Evolutionary conservation across 1,284 basidiomycete genomes (phyloP), one percentile per base, ranked within the genome.

Genomic region (Trichosporon ovoides): DNA sequence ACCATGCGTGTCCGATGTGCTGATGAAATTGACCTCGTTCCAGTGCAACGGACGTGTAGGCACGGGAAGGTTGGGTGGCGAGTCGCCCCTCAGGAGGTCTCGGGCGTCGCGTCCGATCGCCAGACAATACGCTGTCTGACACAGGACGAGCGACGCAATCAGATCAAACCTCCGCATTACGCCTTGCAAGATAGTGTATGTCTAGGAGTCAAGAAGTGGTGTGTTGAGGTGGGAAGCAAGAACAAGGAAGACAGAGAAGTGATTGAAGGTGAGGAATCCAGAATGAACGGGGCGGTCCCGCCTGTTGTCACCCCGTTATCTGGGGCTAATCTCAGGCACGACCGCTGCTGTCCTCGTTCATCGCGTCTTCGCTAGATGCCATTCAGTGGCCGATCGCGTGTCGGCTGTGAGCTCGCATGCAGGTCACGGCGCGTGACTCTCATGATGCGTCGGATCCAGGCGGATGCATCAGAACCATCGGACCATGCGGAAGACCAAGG

Each of bases 1-100:
- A 76, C 76, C 75, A 53, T 78, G 76, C 2, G 69, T 73, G 61
- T 78, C 76, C 1, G 74, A 75, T 7, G 71, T 77, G 49, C 65
- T 67, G n/a, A 78, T 50, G 60, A 78, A 71, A 62, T 36, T 78
- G 58, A 74, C 70, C 48, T 76, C 74, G 28, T 71, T 70, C 76
- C 76, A 78, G 33, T 70, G 67, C 18, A 77, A 63, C 34, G 62
- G 64, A 24, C 71, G 60, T 3, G 64, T 70, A 2, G 76, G 76
- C 10, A 62, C 51, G 9, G 76, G 74, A 4, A 75, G 54, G 36
- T 38, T 53, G 31, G 51, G 50, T 19, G 58, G 36, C 38, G 52
- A 52, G 51, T 38, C 35, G 35, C 35, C 35, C 14, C 16, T n/a
- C 20, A 28, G 35, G 36, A 38, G 35, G 22, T 52, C 36, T 20